Base-by-base conservation (phyloP, 1,139 yeast species). In the Yamadazyma dendronema region DNA sequence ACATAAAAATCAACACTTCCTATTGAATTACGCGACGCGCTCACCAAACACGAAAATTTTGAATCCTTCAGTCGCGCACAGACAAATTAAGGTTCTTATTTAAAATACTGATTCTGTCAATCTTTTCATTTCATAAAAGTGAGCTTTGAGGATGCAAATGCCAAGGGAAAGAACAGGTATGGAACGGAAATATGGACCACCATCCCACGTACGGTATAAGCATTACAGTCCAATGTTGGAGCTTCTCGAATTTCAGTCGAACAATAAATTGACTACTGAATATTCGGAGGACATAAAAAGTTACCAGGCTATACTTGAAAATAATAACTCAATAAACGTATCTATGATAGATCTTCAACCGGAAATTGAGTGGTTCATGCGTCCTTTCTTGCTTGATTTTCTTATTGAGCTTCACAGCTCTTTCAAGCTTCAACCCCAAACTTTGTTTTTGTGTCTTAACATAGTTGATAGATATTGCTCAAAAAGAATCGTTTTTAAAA, bases 391-490 rank as follows among this genome's bases (percentile, higher is more conserved):
- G 36, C 72, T 92, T 36, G 96, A 89, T 57, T 89, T 87, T 54
- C 63, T 89, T 35, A 68, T 88, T 36, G 96, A 89, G 58, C 72
- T 89, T 47, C 97, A 92, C 56, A 67, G 81, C 9, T 79, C 89
- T 36, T 76, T 90, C 51, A 81, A 77, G 43, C 71, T 92, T 39
- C 84, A 82, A 39, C 81, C 89, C 2, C 83, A 87, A 40, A 89
- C 97, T 1, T 68, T 90, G 38, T 87, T 85, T 51, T 71, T 86
- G 41, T 83, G 95, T 36, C 74, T 88, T 57, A 82, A 81, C 59
- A 80, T 90, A 46, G 81, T 88, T 32, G 98, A 92, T 61, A 78
- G 96, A 45, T 92, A 92, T 65, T 84, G 96, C 57, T 85, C 97
- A 27, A 84, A 81, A 53, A 74, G 98, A 47, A 84, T 90, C 14